Evolutionary conservation across 768 basidiomycete species (phyloP), one percentile per base, ranked within the genome.

Genomic region (Cystobasidium tubakii): DNA sequence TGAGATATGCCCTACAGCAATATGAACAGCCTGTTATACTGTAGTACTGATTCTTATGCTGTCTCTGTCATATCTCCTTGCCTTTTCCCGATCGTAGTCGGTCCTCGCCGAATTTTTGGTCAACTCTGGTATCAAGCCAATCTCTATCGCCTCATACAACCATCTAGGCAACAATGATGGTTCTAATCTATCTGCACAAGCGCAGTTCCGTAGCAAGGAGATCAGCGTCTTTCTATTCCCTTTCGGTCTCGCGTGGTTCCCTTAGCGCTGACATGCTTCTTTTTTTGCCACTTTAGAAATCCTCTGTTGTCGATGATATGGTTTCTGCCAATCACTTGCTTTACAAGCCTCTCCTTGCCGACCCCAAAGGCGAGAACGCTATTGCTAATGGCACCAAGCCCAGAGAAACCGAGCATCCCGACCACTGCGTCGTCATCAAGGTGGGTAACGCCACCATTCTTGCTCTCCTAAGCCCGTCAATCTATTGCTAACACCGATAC

Each of bases 131-230:
- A 97, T 97, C 85, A 96, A 96, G 84, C 94, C 94, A 31, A 87
- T 94, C 80, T 91, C 90, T 74, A 97, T 99, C 80, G 90, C 95
- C 12, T 92, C 90, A 15, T 98, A 99, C 85, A 98, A 97, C 85
- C 95, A 98, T 81, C 88, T 99, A 71, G 95, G 95, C 19, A 97
- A 97, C 85, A 97, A 99, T 82, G 95, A 97, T 79, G 94, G 94
- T 12, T 87, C 87, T 81, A 96, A 95, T 83, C 84, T 99, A 80
- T 89, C 87, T 66, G 89, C 91, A 6, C 91, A 92, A 81, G 85
- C 84, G 75, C 95, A 97, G 83, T 99, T 98, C 88, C 89, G 88
- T 84, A 90, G 89, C 85, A 98, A 98, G 87, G 95, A 97, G 84
- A 97, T 97, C 83, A 88, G 88, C 85, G n/a, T n/a, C n/a, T n/a